Percentiles rank a stretch among this genome's conserved stretches.
These are phyloP conservation scores for Lactarius evosmus DNA, from an alignment of 768 basidiomycete species.

Conservation along the genomic window DNA sequence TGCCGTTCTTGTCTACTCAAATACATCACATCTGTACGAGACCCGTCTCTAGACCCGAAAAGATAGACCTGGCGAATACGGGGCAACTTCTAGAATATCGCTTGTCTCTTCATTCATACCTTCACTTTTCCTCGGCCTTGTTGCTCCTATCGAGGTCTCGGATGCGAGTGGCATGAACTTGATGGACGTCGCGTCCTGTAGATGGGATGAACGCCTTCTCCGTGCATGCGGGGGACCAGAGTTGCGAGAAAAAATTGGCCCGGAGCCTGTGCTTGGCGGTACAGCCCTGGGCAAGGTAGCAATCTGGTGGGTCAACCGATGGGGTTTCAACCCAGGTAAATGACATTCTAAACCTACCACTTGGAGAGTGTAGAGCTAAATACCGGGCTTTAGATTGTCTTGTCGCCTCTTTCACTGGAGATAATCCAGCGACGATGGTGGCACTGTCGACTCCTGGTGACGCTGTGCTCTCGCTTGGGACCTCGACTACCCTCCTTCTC, in stretches of 20 bases:
- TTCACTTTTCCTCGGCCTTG: constrained; percentile 72
- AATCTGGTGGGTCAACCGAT: constrained; percentile 69
- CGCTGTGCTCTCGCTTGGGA: constrained; percentile 82
- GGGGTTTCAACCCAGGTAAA: constrained; percentile 67
- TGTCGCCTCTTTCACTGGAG: constrained; percentile 83
- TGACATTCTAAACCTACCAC: background rate
- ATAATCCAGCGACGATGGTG: constrained; percentile 84
- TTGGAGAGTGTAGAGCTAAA: background rate
- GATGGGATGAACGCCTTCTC: constrained; percentile 70
- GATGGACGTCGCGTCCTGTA: constrained; percentile 69
- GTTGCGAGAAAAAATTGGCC: constrained; percentile 66
- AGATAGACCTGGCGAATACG: constrained; percentile 51
- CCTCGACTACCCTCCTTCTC: constrained; percentile 82
- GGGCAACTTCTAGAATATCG: constrained; percentile 62
- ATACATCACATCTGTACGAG: constrained; percentile 1
- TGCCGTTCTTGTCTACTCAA: constrained; percentile 24
- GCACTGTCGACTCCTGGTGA: constrained; percentile 73
- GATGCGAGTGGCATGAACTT: constrained; percentile 92
- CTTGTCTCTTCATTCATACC: constrained; percentile 82
- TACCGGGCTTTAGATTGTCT: constrained; percentile 53
- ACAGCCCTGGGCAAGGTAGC: constrained; percentile 60
- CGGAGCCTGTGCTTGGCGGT: constrained; percentile 74
- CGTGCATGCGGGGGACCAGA: constrained; percentile 65
- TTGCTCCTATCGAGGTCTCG: constrained; percentile 81
- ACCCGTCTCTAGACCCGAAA: constrained; percentile 49